phyloP scores from a whole-genome alignment of 441 rosid species.

The Pelargonium cotyledonis region DNA sequence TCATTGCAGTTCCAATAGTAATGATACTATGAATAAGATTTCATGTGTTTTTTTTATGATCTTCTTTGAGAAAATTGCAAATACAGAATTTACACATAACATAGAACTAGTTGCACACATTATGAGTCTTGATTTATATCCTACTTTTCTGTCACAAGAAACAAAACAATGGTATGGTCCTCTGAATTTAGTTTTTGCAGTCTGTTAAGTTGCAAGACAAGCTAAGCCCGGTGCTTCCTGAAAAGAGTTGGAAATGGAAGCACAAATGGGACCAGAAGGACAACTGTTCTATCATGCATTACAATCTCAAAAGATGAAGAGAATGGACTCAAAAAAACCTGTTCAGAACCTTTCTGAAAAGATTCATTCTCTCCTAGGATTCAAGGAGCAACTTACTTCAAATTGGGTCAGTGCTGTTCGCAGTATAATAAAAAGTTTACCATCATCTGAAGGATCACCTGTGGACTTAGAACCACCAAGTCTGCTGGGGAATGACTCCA shows the following conservation, averaged over 20 bases:
- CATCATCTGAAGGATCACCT: conserved; percentile 22
- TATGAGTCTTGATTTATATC: background rate
- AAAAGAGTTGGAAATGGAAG: background rate
- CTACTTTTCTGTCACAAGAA: too few relatives aligned
- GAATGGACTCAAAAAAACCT: conserved; percentile 36
- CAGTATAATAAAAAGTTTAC: conserved; percentile 34
- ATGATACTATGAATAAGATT: background rate
- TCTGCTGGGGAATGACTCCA: background rate
- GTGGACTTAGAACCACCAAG: conserved; percentile 2
- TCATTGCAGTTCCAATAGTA: background rate
- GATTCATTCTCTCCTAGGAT: conserved; percentile 61
- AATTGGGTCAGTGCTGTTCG: conserved; percentile 60
- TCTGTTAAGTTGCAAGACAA: conserved; percentile 6
- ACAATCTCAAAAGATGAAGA: conserved; percentile 17
- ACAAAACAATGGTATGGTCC: too few relatives aligned
- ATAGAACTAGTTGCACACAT: background rate
- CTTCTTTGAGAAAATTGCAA: too few relatives aligned
- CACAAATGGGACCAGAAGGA: conserved; percentile 6
- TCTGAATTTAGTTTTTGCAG: background rate
- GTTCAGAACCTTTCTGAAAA: conserved; percentile 39
- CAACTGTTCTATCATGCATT: background rate
- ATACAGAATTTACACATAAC: too few relatives aligned
- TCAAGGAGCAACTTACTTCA: conserved; percentile 49
- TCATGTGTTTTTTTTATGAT: too few relatives aligned
- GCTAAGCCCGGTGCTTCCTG: background rate